Conservation (phyloP, 139 green algal genomes). For the Volvox africanus region DNA sequence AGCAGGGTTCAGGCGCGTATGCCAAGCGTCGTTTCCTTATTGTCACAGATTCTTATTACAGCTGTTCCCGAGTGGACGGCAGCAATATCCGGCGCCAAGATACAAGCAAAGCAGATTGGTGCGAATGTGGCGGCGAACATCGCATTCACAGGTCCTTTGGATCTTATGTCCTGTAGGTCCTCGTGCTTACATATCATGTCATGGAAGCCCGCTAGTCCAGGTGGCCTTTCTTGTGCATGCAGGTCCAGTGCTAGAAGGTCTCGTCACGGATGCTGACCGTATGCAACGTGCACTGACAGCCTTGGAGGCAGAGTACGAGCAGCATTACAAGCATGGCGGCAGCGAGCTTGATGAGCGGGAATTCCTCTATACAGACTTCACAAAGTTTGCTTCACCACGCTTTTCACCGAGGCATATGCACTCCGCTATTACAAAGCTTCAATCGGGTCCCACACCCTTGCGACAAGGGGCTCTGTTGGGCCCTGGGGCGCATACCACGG, state of each 20-base stretch:
- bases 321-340: background rate
- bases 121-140: background rate
- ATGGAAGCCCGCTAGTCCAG: too few relatives aligned
- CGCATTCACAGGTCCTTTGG: background rate
- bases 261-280: conserved; percentile 44
- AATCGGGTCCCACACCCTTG: background rate
- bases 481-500: conserved; percentile 21
- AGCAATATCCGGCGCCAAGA: background rate
- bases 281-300: background rate
- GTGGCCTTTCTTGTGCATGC: too few relatives aligned
- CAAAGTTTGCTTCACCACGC: conserved; percentile 27
- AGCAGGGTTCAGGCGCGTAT: conserved; percentile 22
- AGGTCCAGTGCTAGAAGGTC: conserved; percentile 32
- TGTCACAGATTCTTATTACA: conserved; percentile 41
- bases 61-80: conserved; percentile 43
- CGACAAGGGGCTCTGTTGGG: conserved; percentile 16
- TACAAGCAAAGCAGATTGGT: background rate
- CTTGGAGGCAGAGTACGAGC: conserved; percentile 49
- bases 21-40: conserved; percentile 33
- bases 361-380: conserved; percentile 63
- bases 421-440: background rate
- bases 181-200: background rate
- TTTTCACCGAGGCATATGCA: conserved; percentile 18
- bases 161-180: conserved; percentile 5
- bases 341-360: conserved; percentile 66